A percentile compares a stretch with the other conserved stretches of the same genome.
Conservation (phyloP, 441 rosid genomes). For the Pelargonium cotyledonis region DNA sequence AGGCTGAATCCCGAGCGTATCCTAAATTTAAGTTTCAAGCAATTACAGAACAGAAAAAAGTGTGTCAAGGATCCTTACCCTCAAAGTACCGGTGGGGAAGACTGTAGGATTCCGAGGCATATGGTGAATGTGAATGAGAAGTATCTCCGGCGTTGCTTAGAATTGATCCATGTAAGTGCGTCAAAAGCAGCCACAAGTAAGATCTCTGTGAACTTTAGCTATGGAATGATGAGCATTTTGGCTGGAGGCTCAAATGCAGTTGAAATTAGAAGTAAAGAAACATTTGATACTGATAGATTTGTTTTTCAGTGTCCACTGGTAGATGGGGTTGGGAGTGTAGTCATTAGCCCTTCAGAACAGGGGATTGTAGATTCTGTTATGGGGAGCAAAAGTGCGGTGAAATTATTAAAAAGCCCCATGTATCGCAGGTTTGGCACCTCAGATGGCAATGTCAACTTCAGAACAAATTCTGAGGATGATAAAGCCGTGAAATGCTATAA, state of each 20-base stretch:
- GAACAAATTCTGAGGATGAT: conserved; percentile 25
- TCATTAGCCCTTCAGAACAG: conserved; percentile 38
- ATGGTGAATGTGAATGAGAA: conserved; percentile 65
- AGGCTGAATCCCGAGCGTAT: conserved; percentile 33
- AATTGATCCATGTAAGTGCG: conserved; percentile 45
- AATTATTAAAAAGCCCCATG: conserved; percentile 51
- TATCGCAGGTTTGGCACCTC: conserved; percentile 32
- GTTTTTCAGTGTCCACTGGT: conserved; percentile 48
- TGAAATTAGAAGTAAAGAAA: conserved; percentile 26
- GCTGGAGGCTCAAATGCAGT: conserved; percentile 29
- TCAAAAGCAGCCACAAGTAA: conserved; percentile 39
- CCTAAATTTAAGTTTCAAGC: conserved; percentile 33
- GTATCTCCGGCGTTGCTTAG: conserved; percentile 61
- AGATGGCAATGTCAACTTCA: conserved; percentile 30
- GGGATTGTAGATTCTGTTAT: conserved; percentile 56
- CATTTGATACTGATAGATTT: conserved; percentile 33
- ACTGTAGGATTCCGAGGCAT: conserved; percentile 60
- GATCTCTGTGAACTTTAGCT: conserved; percentile 37
- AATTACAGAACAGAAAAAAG: conserved; percentile 35
- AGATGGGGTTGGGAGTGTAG: conserved; percentile 37
- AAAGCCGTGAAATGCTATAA: conserved; percentile 30
- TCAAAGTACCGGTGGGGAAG: conserved; percentile 34
- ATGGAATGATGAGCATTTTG: conserved; percentile 31
- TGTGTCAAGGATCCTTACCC: conserved; percentile 36
- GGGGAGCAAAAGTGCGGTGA: conserved; percentile 64